Evolutionary conservation across 192 early-diverging fungal species (phyloP).

Genomic region (Backusella tarrabulga): DNA sequence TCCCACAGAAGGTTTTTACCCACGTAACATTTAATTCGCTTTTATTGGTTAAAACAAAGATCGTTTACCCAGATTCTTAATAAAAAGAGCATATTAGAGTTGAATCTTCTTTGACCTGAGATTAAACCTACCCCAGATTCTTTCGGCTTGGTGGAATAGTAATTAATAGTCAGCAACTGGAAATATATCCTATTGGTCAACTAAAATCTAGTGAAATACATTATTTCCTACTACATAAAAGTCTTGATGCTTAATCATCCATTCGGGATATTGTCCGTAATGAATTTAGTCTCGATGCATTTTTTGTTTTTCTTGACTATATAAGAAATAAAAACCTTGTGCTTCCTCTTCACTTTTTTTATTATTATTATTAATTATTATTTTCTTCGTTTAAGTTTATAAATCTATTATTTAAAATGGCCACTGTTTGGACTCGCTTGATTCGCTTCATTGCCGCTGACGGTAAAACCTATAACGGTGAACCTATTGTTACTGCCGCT

Average conservation of each 20-base stretch:
- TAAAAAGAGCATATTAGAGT: neutral
- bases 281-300: neutral
- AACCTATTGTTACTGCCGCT: conserved; percentile 34
- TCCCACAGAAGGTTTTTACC: neutral
- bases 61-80: neutral
- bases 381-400: neutral
- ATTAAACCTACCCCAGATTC: neutral
- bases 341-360: neutral
- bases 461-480: conserved; percentile 46
- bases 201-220: neutral
- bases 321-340: neutral
- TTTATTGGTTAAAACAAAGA: neutral
- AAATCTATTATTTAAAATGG: conserved; percentile 1
- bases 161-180: neutral
- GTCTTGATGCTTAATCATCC: neutral
- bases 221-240: neutral
- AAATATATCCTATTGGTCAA: neutral
- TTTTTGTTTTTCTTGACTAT: neutral
- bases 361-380: neutral
- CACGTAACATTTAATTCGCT: neutral
- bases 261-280: neutral
- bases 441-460: conserved; percentile 49
- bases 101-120: neutral
- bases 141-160: neutral
- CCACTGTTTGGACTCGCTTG: conserved; percentile 6